These are phyloP conservation scores for Zalaria obscura DNA, from an alignment of 2,329 filamentous ascomycete genomes.

Conservation along the genomic window DNA sequence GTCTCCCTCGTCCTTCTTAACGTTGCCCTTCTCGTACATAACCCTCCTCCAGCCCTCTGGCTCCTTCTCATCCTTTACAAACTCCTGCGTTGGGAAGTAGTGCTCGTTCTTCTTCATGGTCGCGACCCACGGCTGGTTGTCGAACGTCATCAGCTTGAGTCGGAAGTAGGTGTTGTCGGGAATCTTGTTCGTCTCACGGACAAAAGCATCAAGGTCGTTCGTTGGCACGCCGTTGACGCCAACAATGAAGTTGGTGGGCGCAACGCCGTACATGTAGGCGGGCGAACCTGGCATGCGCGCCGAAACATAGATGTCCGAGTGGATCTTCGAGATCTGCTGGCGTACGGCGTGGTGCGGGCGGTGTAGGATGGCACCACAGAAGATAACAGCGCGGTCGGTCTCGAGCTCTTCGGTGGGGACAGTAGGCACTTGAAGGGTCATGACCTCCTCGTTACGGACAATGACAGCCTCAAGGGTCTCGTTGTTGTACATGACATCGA, in stretches of 20 bases:
- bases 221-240: conserved; percentile 85
- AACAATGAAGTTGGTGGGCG: conserved; percentile 94
- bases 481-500: conserved; percentile 93
- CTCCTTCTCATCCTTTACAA: conserved; percentile 40
- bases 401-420: conserved; percentile 83
- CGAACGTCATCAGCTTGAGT: conserved; percentile 92
- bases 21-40: conserved; percentile 36
- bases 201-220: conserved; percentile 65
- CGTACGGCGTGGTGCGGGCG: conserved; percentile 89
- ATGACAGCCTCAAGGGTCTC: conserved; percentile 72
- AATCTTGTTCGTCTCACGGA: conserved; percentile 71
- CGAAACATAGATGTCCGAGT: conserved; percentile 92
- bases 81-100: conserved; percentile 62
- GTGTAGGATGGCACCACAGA: conserved; percentile 89
- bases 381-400: conserved; percentile 80
- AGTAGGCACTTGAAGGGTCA: conserved; percentile 65
- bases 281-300: conserved; percentile 72
- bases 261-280: conserved; percentile 78
- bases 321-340: conserved; percentile 92
- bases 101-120: conserved; percentile 99
- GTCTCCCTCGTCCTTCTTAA: conserved; percentile 18
- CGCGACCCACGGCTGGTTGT: conserved; percentile 97
- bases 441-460: conserved; percentile 69
- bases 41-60: conserved; percentile 43
- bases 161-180: conserved; percentile 97